Evolutionary conservation across 805 yeast species (phyloP).

Genomic region (Candida nemodendra): DNA sequence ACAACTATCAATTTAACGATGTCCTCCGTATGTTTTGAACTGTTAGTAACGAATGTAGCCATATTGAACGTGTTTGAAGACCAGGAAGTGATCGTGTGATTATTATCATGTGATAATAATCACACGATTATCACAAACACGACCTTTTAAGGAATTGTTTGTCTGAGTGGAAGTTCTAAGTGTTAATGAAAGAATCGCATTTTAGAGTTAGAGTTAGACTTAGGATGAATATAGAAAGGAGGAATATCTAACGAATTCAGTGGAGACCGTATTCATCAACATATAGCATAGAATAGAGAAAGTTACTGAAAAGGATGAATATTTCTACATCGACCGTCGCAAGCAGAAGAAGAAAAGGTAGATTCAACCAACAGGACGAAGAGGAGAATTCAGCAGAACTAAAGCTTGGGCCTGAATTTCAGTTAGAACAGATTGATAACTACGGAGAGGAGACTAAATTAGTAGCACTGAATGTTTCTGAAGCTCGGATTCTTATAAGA

Average conservation of each 20-base stretch:
- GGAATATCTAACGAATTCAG: no score
- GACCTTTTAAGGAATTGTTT: no score
- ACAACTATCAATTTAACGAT: no score
- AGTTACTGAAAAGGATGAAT: constrained; percentile 77
- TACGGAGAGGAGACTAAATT: constrained; percentile 75
- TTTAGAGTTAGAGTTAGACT: no score
- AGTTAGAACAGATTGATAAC: constrained; percentile 73
- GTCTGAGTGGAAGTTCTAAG: no score
- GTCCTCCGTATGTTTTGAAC: no score
- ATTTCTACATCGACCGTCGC: constrained; percentile 87
- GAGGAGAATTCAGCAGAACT: constrained; percentile 90
- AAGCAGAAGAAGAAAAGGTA: constrained; percentile 71
- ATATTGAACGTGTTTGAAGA: no score
- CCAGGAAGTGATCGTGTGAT: background rate
- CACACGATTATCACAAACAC: background rate
- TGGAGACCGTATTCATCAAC: no score
- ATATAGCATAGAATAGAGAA: no score
- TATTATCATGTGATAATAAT: constrained; percentile 1
- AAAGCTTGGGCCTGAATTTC: constrained; percentile 92
- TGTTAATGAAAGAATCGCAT: no score
- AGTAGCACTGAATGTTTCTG: constrained; percentile 83
- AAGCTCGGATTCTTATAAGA: constrained; percentile 84
- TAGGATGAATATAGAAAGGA: no score
- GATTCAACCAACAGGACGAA: constrained; percentile 63
- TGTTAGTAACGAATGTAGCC: no score